Evolutionary conservation across 768 basidiomycete species (phyloP).

Genomic region (Kwoniella sp.): DNA sequence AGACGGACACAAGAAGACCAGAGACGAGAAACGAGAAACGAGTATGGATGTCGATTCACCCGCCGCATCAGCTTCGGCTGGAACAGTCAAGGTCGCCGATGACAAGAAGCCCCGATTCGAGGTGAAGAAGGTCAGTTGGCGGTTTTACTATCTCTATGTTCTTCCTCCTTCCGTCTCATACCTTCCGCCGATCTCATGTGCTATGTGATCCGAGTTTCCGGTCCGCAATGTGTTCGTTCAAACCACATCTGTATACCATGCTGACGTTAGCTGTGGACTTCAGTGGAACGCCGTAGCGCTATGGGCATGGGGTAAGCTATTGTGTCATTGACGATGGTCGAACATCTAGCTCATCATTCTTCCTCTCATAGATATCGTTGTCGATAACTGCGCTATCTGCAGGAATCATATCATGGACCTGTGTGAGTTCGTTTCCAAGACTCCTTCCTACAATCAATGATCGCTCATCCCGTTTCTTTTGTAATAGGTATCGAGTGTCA

Average conservation of each 20-base stretch:
- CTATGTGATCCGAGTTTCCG: too few species aligned
- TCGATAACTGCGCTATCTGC: conserved; percentile 99
- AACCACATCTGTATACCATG: not conserved
- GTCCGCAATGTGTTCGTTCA: too few species aligned
- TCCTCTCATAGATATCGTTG: conserved; percentile 76
- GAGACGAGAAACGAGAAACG: too few species aligned
- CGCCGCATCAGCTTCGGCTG: conserved; percentile 8
- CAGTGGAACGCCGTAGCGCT: conserved; percentile 99
- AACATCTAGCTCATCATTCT: conserved; percentile 1
- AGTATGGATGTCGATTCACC: conserved; percentile 50
- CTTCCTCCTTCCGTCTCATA: conserved; percentile 1
- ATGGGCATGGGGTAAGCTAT: conserved; percentile 90
- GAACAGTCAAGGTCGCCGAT: conserved; percentile 50
- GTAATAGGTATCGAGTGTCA: conserved; percentile 94
- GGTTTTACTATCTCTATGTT: not conserved
- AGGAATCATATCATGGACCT: conserved; percentile 99
- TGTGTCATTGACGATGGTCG: not conserved
- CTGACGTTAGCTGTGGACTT: not conserved
- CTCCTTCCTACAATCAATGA: too few species aligned
- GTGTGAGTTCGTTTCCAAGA: conserved; percentile 72
- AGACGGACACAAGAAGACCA: not conserved
- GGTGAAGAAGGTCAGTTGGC: conserved; percentile 84
- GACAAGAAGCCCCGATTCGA: conserved; percentile 80
- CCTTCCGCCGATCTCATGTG: too few species aligned
- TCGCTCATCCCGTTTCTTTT: not conserved